phyloP scores from a whole-genome alignment of 2,329 filamentous ascomycete genomes.

The Exophiala sp. region DNA sequence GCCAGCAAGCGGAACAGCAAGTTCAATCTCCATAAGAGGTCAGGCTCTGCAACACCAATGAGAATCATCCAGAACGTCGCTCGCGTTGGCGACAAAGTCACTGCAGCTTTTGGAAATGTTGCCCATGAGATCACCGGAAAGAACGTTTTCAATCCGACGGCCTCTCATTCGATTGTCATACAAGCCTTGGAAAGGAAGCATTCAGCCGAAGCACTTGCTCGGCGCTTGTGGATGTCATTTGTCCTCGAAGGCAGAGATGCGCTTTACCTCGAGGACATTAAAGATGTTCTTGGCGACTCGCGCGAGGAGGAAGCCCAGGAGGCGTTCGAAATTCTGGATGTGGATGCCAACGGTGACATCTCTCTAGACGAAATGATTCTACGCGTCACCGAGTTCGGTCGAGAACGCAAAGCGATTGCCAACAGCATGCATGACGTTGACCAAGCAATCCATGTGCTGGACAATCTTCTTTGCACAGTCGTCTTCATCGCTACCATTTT shows the following conservation, averaged over 20 bases:
- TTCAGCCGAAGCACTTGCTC: slow-evolving; percentile 86
- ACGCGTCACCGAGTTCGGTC: slow-evolving; percentile 75
- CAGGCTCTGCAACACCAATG: slow-evolving; percentile 68
- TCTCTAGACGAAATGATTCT: slow-evolving; percentile 92
- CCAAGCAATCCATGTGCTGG: slow-evolving; percentile 84
- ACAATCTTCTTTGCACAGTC: slow-evolving; percentile 75
- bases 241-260: slow-evolving; percentile 82
- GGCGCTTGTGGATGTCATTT: slow-evolving; percentile 96
- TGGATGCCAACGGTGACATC: slow-evolving; percentile 87
- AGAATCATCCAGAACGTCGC: slow-evolving; percentile 69
- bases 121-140: slow-evolving; percentile 94
- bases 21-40: slow-evolving; percentile 44
- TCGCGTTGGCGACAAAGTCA: slow-evolving; percentile 85
- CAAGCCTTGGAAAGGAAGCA: slow-evolving; percentile 78
- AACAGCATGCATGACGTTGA: slow-evolving; percentile 97
- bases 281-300: slow-evolving; percentile 75
- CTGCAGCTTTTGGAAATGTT: slow-evolving; percentile 85
- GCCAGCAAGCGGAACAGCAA: slow-evolving; percentile 43
- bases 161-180: slow-evolving; percentile 81
- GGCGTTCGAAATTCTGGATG: slow-evolving; percentile 73
- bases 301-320: slow-evolving; percentile 76
- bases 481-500: slow-evolving; percentile 76
- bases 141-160: slow-evolving; percentile 87
- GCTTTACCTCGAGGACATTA: slow-evolving; percentile 71
- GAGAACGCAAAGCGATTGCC: slow-evolving; percentile 79